Evolutionary conservation across 2,329 filamentous ascomycete species (phyloP).

Genomic region (Cadophora malorum): DNA sequence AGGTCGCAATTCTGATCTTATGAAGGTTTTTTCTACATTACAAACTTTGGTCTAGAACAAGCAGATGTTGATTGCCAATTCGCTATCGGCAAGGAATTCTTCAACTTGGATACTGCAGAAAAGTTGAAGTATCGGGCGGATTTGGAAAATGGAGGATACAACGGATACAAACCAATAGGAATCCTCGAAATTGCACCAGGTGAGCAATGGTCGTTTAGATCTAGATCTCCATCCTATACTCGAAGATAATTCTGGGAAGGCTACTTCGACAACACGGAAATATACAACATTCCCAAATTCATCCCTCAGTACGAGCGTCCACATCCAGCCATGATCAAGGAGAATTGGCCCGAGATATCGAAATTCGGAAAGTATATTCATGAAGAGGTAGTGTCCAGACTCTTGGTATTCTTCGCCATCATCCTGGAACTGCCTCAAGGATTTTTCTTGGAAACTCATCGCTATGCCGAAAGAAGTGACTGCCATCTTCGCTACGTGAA

Average conservation of each 20-base stretch:
- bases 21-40: conserved; percentile 61
- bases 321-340: conserved; percentile 54
- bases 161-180: conserved; percentile 55
- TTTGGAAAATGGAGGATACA: conserved; percentile 55
- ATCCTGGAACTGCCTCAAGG: conserved; percentile 65
- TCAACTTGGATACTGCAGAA: conserved; percentile 60
- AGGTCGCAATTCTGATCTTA: neutral
- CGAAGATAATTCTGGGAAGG: neutral
- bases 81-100: conserved; percentile 63
- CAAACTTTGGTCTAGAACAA: conserved; percentile 63
- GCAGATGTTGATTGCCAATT: conserved; percentile 65
- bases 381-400: conserved; percentile 60
- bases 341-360: conserved; percentile 60
- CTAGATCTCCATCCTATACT: too few species aligned
- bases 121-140: conserved; percentile 62
- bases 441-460: conserved; percentile 58
- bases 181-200: conserved; percentile 19
- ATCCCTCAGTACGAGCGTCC: conserved; percentile 49
- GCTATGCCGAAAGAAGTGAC: conserved; percentile 60
- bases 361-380: conserved; percentile 50
- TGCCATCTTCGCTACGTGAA: conserved; percentile 67
- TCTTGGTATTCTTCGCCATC: conserved; percentile 65
- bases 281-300: conserved; percentile 65
- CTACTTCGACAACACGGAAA: conserved; percentile 57
- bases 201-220: neutral